These are phyloP conservation scores for Boechera stricta DNA, from an alignment of 345 rosid species.

Conservation along the genomic window DNA sequence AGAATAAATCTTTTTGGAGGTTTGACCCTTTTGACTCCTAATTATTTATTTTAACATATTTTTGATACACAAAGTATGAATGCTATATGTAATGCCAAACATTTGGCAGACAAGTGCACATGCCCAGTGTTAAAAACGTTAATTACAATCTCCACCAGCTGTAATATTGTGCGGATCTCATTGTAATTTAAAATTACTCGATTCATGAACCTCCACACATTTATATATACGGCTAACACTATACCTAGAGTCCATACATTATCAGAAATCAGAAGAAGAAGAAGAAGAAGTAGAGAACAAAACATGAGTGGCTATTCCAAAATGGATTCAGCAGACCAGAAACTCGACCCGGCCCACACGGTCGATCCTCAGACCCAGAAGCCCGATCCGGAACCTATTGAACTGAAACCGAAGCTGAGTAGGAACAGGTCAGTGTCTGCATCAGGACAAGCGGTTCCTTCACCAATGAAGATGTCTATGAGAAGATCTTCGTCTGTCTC, in stretches of 20 bases:
- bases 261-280: neutral
- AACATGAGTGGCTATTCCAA: conserved; percentile 44
- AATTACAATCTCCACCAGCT: conserved; percentile 36
- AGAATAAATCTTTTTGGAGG: neutral
- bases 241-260: neutral
- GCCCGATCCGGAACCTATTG: conserved; percentile 27
- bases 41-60: neutral
- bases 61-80: neutral
- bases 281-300: neutral
- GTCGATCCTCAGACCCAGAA: conserved; percentile 25
- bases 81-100: conserved; percentile 30
- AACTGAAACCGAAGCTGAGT: conserved; percentile 45
- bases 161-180: conserved; percentile 34
- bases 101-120: conserved; percentile 41
- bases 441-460: conserved; percentile 49
- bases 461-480: conserved; percentile 66
- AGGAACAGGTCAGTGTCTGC: conserved; percentile 67
- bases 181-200: conserved; percentile 25
- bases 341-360: conserved; percentile 23
- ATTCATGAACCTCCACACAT: conserved; percentile 35
- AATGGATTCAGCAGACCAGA: conserved; percentile 32
- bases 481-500: conserved; percentile 83
- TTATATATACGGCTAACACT: conserved; percentile 18
- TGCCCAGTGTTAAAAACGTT: conserved; percentile 27
- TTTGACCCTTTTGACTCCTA: neutral